Evolutionary conservation across 768 basidiomycete genomes (phyloP), one percentile per base, ranked within the genome.

Genomic region (Rhizopogon vesiculosus): DNA sequence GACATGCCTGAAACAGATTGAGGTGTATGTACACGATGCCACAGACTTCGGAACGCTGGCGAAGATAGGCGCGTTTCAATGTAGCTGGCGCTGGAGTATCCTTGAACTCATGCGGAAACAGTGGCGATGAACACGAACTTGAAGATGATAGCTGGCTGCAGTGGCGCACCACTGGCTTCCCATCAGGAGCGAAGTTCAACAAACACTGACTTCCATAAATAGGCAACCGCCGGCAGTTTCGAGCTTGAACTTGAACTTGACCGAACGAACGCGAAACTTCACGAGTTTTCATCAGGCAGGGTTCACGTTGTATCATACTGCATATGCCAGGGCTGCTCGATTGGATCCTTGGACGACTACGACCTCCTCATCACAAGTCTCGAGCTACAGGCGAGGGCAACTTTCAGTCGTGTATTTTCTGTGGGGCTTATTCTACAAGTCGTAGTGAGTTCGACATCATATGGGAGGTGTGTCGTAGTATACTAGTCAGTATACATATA

Each of bases 391-490:
- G 35, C 35, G 35, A 44, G 25, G 9, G 19, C 25, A 18, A 15
- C 15, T 39, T 35, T 15, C 38, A 33, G 18, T 45, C 53, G 1
- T 69, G 67, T 33, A 10, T 58, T 22, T 84, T 84, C 64, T 84
- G 82, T 58, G 60, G 73, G 53, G 74, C 74, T 1, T 72, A 72
- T 41, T 52, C 61, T 31, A 66, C 68, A 54, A 74, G 73, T 18
- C 63, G 65, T 4, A 22, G 49, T 19, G 78, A 74, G 1, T 84
- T 83, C 58, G 64, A 76, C 18, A 65, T 84, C 25, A 59, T 77
- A 1, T 82, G 78, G 67, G 79, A 84, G 76, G 82, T 75, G 57
- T 38, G 35, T 38, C 31, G 2, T 9, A 1, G 31, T 33, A 33
- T 33, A 33, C 31, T 9, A 33, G 9, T 38, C 35, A 38, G 35